These are phyloP conservation scores for Helicocarpus griseus DNA, from an alignment of 2,329 filamentous ascomycete species.

Conservation along the genomic window DNA sequence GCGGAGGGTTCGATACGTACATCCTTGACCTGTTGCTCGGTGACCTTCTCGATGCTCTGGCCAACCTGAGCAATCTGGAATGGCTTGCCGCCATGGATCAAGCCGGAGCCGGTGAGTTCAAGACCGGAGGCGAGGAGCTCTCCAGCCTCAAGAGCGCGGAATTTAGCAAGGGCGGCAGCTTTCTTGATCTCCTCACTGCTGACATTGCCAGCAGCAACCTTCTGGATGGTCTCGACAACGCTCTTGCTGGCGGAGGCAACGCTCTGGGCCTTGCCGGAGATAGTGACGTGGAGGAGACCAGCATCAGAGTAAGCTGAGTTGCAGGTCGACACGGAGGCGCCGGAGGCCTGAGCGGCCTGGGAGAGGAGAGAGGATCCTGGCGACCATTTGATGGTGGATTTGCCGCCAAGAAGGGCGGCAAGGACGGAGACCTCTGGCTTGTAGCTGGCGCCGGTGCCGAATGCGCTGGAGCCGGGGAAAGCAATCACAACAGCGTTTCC, in stretches of 20 bases:
- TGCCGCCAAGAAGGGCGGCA: slow-evolving; percentile 76
- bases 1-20: slow-evolving; percentile 54
- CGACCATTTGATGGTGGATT: slow-evolving; percentile 92
- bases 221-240: slow-evolving; percentile 73
- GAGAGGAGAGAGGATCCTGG: slow-evolving; percentile 83
- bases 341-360: slow-evolving; percentile 61
- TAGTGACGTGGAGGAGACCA: slow-evolving; percentile 74
- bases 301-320: slow-evolving; percentile 89
- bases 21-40: slow-evolving; percentile 71
- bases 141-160: slow-evolving; percentile 72
- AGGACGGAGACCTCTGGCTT: slow-evolving; percentile 88
- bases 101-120: slow-evolving; percentile 72
- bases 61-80: slow-evolving; percentile 75
- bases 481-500: slow-evolving; percentile 82
- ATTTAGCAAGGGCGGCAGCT: slow-evolving; percentile 88
- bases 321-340: slow-evolving; percentile 60
- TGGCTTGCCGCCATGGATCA: slow-evolving; percentile 70
- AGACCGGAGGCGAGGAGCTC: slow-evolving; percentile 70
- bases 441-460: slow-evolving; percentile 57
- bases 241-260: slow-evolving; percentile 66
- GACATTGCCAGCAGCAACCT: slow-evolving; percentile 64
- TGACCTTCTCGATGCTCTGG: slow-evolving; percentile 70
- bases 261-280: slow-evolving; percentile 63
- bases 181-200: slow-evolving; percentile 81
- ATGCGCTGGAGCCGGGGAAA: slow-evolving; percentile 80